Base-by-base conservation (phyloP, 1,284 basidiomycete genomes). In the Trichosporon sp. region DNA sequence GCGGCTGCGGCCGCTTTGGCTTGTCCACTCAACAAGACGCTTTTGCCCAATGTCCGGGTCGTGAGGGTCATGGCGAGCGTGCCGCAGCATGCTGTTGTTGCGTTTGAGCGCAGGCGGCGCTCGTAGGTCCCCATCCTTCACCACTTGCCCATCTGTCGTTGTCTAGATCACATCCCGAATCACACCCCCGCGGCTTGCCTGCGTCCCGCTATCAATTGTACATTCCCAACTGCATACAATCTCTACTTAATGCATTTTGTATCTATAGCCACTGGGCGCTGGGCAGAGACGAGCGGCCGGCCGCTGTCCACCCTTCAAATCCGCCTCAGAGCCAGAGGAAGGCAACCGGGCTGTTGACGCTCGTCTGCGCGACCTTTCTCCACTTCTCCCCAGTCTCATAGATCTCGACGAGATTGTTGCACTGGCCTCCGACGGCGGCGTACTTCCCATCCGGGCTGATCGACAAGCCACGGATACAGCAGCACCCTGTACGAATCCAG, bases 281-380 rank as follows among this genome's bases (percentile, higher is more conserved):
- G 16, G 16, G 5, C 5, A 32, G 32, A 11, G 32, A 5, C n/a
- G n/a, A n/a, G n/a, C n/a, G n/a, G n/a, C n/a, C n/a, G n/a, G n/a
- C n/a, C n/a, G n/a, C n/a, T n/a, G n/a, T n/a, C n/a, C n/a, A n/a
- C n/a, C n/a, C n/a, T n/a, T 37, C 13, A 37, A 16, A 37, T 5
- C 10, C 11, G 3, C 34, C 49, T 31, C 25, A 77, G 16, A 77
- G 49, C 73, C 75, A 79, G 9, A 69, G 67, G 56, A 77, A 65
- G 62, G 75, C 74, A 2, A 74, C 77, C 16, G 83, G 80, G 73
- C 86, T 86, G 14, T 83, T 84, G 10, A 90, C 73, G 64, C 84
- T 84, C 83, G 88, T 90, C 68, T 89, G 85, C 21, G 86, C 83
- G 6, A 88, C 84, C 19, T 77, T 58, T 36, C 70, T 73, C 73